Conservation (phyloP, 371 early-diverging fungal genomes). For the Apophysomyces ossiformis region DNA sequence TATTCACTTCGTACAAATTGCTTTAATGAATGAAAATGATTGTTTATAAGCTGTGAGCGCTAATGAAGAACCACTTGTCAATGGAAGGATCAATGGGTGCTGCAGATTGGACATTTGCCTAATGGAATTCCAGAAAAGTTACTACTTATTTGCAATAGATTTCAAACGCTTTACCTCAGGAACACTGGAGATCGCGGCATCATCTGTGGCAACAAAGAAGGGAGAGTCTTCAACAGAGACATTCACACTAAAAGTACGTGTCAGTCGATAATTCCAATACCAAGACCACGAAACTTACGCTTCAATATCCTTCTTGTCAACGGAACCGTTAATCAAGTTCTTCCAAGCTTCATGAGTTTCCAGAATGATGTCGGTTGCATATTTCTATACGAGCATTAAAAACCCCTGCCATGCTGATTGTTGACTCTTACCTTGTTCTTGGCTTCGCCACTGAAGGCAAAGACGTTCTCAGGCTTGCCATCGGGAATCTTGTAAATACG, state of each 20-base stretch:
- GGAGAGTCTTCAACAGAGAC: conserved; percentile 75
- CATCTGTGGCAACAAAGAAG: conserved; percentile 64
- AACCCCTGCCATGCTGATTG: neutral
- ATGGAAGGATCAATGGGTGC: conserved; percentile 76
- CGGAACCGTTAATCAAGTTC: conserved; percentile 73
- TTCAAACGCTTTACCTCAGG: conserved; percentile 64
- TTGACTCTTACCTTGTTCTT: conserved; percentile 71
- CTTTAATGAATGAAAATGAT: conserved; percentile 11
- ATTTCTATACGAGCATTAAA: conserved; percentile 58
- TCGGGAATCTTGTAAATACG: conserved; percentile 98
- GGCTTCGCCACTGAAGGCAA: conserved; percentile 96
- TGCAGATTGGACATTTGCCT: conserved; percentile 48
- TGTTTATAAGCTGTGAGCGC: conserved; percentile 71
- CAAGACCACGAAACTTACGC: conserved; percentile 50
- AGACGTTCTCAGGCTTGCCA: conserved; percentile 95
- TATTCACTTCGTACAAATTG: conserved; percentile 1
- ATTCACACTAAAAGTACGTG: conserved; percentile 59
- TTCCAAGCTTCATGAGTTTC: conserved; percentile 98
- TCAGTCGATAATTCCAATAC: conserved; percentile 1
- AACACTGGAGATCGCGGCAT: conserved; percentile 59
- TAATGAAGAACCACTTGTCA: conserved; percentile 98
- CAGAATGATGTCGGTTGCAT: conserved; percentile 90
- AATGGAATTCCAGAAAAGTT: conserved; percentile 17
- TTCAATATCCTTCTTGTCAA: conserved; percentile 74
- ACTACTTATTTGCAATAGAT: conserved; percentile 54